Evolutionary conservation across 2,329 filamentous ascomycete species (phyloP), one percentile per base, ranked within the genome.

Genomic region (Colletotrichum theobromicola): DNA sequence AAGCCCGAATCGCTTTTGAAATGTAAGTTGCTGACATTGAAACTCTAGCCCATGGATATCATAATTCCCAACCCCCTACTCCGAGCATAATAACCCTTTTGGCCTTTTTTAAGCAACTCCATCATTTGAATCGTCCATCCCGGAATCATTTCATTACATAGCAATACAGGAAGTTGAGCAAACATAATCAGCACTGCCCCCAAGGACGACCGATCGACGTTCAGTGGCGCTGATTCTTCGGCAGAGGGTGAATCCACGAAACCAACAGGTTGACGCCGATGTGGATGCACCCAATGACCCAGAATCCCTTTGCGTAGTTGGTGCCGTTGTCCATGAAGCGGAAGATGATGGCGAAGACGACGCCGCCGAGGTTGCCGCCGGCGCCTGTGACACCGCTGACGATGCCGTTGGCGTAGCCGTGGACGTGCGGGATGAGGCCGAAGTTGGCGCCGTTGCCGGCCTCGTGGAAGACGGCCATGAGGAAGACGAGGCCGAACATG

Each of bases 391-490:
- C 86, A 15, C 95, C 95, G 1, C 93, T 94, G 8, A 98, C 89
- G 70, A 90, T 82, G 16, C 95, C 95, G 83, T 98, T 98, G 75
- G 95, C 94, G 75, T 89, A 90, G 1, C 95, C 94, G 83, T 96
- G 94, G 2, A 98, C 93, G 81, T 98, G 96, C 5, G 95, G 95
- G 28, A 98, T 93, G 7, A 98, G 89, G 0, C 94, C 91, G 83
- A 97, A 98, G 85, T 94, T 97, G 53, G 94, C 92, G 1, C 96
- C 96, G 81, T 98, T 98, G 55, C 92, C 93, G 3, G 94, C 94
- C 82, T 97, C 95, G 57, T 95, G 85, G 86, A 98, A 98, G 81
- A 98, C 89, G 1, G 94, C 94, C 85, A 95, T 89, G 12, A 94
- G 89, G 2, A 93, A 92, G 10, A 97, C 86, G 7, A 98, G 90